A percentile compares a stretch with the other conserved stretches of the same genome.
Conservation (phyloP, 495 filamentous ascomycete genomes). For the Penicillium goetzii region DNA sequence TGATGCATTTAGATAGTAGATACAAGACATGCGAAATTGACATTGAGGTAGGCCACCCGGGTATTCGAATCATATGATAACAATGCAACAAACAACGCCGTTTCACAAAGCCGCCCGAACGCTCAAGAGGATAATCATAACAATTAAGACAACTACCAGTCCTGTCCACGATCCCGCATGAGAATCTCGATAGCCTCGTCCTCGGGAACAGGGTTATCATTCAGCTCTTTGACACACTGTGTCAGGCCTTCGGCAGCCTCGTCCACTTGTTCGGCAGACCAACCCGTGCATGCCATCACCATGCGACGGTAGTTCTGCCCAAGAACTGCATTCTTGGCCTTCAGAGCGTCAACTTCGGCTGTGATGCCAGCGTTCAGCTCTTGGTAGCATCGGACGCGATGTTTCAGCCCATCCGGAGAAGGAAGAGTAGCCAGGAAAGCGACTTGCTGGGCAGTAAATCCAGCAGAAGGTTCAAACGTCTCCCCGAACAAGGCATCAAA, state of each 20-base stretch:
- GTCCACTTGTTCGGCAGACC: slow-evolving; percentile 51
- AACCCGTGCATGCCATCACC: slow-evolving; percentile 54
- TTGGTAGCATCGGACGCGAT: slow-evolving; percentile 39
- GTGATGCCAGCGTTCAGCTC: slow-evolving; percentile 40
- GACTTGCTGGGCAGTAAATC: slow-evolving; percentile 44
- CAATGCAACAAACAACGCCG: slow-evolving; percentile 26
- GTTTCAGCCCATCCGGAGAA: slow-evolving; percentile 34
- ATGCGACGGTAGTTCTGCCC: slow-evolving; percentile 53
- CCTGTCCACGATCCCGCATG: slow-evolving; percentile 54
- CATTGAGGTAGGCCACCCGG: slow-evolving; percentile 25
- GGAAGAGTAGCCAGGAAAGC: slow-evolving; percentile 39
- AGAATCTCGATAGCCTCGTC: slow-evolving; percentile 54
- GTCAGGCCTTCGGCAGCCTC: slow-evolving; percentile 52
- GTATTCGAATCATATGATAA: slow-evolving; percentile 35
- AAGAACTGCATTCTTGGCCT: slow-evolving; percentile 50
- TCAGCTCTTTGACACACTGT: slow-evolving; percentile 52
- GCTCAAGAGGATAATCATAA: slow-evolving; percentile 24
- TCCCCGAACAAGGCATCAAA: slow-evolving; percentile 45
- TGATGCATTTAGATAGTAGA: slow-evolving; percentile 7
- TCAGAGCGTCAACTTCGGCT: slow-evolving; percentile 44
- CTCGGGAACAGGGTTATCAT: slow-evolving; percentile 52
- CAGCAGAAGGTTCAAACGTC: slow-evolving; percentile 39
- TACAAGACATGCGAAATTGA: slow-evolving; percentile 15
- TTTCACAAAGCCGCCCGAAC: slow-evolving; percentile 23
- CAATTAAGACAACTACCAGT: slow-evolving; percentile 39